Percentiles rank a stretch among this genome's conserved stretches.
Conservation (phyloP, 2,329 filamentous ascomycete species). For the Geosmithia morbida region DNA sequence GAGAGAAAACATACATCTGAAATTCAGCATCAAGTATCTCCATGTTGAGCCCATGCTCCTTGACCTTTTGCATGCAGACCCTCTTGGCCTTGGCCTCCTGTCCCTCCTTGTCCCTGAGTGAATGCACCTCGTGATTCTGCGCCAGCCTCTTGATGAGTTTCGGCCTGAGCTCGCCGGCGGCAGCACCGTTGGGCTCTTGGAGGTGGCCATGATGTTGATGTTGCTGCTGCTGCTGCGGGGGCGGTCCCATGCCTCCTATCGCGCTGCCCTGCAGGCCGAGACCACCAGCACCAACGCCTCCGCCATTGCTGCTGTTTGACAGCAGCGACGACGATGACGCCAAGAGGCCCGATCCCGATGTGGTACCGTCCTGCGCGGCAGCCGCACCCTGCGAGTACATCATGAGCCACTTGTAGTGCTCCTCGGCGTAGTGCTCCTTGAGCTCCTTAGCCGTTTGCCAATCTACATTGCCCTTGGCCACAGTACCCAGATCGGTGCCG, state of each 20-base stretch:
- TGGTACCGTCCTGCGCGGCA: conserved; percentile 38
- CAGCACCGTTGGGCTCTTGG: conserved; percentile 46
- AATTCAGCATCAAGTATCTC: conserved; percentile 98
- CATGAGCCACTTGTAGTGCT: conserved; percentile 97
- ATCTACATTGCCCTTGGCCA: conserved; percentile 75
- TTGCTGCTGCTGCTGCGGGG: conserved; percentile 39
- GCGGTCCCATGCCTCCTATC: conserved; percentile 65
- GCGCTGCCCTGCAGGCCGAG: conserved; percentile 54
- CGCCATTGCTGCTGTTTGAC: conserved; percentile 11
- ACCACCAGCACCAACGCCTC: too few species aligned
- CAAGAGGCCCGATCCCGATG: conserved; percentile 42
- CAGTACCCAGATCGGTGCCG: conserved; percentile 87
- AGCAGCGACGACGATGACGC: conserved; percentile 28
- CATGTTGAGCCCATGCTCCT: conserved; percentile 90
- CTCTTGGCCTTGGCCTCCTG: conserved; percentile 96
- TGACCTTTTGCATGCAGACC: conserved; percentile 91
- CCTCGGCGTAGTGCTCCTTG: conserved; percentile 83
- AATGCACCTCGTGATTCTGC: conserved; percentile 78
- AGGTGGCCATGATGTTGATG: conserved; percentile 25
- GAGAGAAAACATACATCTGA: conserved; percentile 61
- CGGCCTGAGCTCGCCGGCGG: conserved; percentile 66
- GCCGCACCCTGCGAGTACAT: conserved; percentile 83
- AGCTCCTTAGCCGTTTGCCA: conserved; percentile 77
- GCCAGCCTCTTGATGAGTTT: conserved; percentile 95
- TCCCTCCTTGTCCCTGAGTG: conserved; percentile 86